A percentile compares a stretch with the other conserved stretches of the same genome.
Conservation (phyloP, 108 stramenopile species). For the Cyclotella cryptica region DNA sequence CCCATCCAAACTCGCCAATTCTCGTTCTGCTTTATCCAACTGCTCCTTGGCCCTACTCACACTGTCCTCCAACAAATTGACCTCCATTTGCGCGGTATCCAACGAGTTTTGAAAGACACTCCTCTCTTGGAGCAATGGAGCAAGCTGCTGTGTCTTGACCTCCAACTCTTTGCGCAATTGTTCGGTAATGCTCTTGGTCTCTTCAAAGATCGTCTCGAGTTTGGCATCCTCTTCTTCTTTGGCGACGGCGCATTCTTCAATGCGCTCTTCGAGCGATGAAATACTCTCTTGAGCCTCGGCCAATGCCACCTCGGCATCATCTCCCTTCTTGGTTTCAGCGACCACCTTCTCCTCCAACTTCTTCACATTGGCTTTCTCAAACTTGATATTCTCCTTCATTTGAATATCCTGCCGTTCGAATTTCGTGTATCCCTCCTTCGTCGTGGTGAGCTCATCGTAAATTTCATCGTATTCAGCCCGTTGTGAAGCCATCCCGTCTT, state of each 20-base stretch:
- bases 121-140: conserved; percentile 84
- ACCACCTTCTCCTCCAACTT: conserved; percentile 82
- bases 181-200: conserved; percentile 80
- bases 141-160: conserved; percentile 84
- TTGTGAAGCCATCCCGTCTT: conserved; percentile 62
- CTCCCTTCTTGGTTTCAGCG: conserved; percentile 69
- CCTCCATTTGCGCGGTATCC: conserved; percentile 86
- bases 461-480: conserved; percentile 70
- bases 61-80: conserved; percentile 83
- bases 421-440: conserved; percentile 89
- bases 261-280: conserved; percentile 69
- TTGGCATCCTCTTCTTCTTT: conserved; percentile 75
- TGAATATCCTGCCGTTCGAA: conserved; percentile 95
- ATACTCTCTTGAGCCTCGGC: conserved; percentile 69
- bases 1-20: conserved; percentile 71
- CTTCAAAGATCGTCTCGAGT: conserved; percentile 81
- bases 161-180: conserved; percentile 86
- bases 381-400: conserved; percentile 92
- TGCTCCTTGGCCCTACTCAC: conserved; percentile 74
- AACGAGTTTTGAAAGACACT: conserved; percentile 76
- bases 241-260: conserved; percentile 52
- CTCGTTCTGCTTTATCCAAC: conserved; percentile 75
- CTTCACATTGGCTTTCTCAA: conserved; percentile 71
- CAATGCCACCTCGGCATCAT: conserved; percentile 51
- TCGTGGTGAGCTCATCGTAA: conserved; percentile 63